These are phyloP conservation scores for Calocybe cyanea DNA, from an alignment of 768 basidiomycete species.

Conservation along the genomic window DNA sequence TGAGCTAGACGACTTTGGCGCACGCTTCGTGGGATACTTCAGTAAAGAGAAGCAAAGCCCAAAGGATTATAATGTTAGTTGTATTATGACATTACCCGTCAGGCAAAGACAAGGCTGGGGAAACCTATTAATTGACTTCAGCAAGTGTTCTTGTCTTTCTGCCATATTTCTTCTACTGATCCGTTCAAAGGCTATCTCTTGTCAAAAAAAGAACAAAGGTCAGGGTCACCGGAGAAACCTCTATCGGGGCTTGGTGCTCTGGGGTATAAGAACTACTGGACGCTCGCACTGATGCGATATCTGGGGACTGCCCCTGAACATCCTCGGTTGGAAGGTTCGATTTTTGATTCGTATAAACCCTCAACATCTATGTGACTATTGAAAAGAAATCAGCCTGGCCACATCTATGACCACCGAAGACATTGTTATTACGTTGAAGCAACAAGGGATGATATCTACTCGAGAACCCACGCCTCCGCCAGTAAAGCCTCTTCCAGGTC, in stretches of 20 bases:
- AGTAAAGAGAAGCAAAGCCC: slow-evolving; percentile 97
- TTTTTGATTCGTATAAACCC: slow-evolving; percentile 6
- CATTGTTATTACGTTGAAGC: slow-evolving; percentile 66
- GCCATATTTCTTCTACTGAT: background rate
- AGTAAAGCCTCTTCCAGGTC: slow-evolving; percentile 68
- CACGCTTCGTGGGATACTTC: slow-evolving; percentile 97
- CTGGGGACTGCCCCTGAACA: slow-evolving; percentile 53
- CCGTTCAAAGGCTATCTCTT: slow-evolving; percentile 76
- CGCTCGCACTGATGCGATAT: slow-evolving; percentile 79
- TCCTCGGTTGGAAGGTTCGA: slow-evolving; percentile 74
- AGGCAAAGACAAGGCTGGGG: slow-evolving; percentile 96
- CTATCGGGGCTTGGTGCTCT: slow-evolving; percentile 89
- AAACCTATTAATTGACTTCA: slow-evolving; percentile 95
- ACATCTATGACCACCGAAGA: slow-evolving; percentile 94
- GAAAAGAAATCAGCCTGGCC: slow-evolving; percentile 71
- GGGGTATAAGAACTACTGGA: slow-evolving; percentile 97
- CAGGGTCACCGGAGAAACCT: slow-evolving; percentile 95
- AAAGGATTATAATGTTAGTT: slow-evolving; percentile 96
- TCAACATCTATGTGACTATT: background rate
- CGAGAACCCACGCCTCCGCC: slow-evolving; percentile 47
- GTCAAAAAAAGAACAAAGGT: slow-evolving; percentile 88
- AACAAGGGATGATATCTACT: slow-evolving; percentile 70
- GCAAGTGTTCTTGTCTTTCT: slow-evolving; percentile 45
- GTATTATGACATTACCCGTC: slow-evolving; percentile 98
- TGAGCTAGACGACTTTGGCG: slow-evolving; percentile 83